Base-by-base conservation (phyloP, 805 yeast genomes). In the Saccharomycopsis fibuligera region DNA sequence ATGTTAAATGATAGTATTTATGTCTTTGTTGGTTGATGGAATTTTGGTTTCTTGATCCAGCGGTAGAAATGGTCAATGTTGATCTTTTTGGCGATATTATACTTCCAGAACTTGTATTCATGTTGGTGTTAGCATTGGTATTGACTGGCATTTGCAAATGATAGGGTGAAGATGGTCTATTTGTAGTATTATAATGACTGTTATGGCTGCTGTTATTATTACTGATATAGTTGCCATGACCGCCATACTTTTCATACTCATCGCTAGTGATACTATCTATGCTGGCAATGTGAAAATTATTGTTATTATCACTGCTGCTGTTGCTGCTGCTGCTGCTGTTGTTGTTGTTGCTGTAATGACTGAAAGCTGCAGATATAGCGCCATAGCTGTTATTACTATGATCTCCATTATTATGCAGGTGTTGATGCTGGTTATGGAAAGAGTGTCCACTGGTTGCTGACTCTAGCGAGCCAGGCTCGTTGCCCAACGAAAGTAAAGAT, bases 401-500 rank as follows among this genome's bases (percentile, higher is more conserved):
- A 10, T n/a, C 19, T 17, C n/a, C 38, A 17, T 16, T 8, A 14
- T 35, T 16, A 10, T 9, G 8, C 8, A 17, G 16, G 10, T n/a
- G 16, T 35, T 35, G 16, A 35, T 9, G 38, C 10, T 35, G 8
- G 10, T 29, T 9, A 10, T 29, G 33, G 33, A 29, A 29, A 14
- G 14, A 9, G 33, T 9, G 12, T 9, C 22, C 19, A 17, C 23
- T 33, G 37, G 37, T 17, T 5, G 37, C 6, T 9, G 9, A n/a
- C 19, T n/a, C 37, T 5, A 33, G 19, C 14, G 19, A 12, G 37
- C 37, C 19, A n/a, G 37, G 37, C 5, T n/a, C 23, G 37, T n/a
- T 31, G 1, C 48, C 49, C 9, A 53, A 31, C 3, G 54, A 50
- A 8, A 53, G 45, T 17, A 53, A 46, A 1, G 50, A 45, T 9